Evolutionary conservation across 805 yeast genomes (phyloP), one percentile per base, ranked within the genome.

Genomic region (Lachancea sp.): DNA sequence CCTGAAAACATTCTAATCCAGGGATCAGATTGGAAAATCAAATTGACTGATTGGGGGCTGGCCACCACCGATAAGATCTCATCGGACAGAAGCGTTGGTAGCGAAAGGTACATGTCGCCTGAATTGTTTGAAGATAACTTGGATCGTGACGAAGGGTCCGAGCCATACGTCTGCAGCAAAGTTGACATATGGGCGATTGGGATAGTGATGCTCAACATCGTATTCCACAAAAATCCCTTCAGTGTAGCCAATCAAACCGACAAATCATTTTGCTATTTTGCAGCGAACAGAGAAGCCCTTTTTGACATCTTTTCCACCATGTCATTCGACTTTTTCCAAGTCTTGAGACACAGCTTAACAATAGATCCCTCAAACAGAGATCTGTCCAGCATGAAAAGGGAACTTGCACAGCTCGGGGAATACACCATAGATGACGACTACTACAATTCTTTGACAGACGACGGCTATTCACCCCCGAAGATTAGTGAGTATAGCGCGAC

Each of bases 61-160:
- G 79, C 88, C 8, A 77, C 88, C 0, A 63, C 63, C 6, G 58
- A 62, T 27, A 68, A 69, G 38, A 65, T 68, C 38, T 81, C 86
- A 55, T 66, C 77, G 30, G 89, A 87, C 57, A 85, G 88, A 61
- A 95, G 86, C 49, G 85, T 87, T 47, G 96, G 96, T 19, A 79
- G 87, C 44, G 95, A 87, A 65, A 73, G 95, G 50, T 89, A 89
- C 65, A 89, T 89, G 97, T 95, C 96, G 0, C 97, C 97, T 1
- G 97, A 89, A 60, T 67, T 88, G 46, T 82, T 88, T 59, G 95
- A 88, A 42, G 54, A 59, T 7, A 63, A 65, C 54, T 48, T 62
- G 32, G 68, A 63, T 45, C 42, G 57, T 31, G 62, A 65, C 25
- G 68, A 69, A 38, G 63, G 66, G 36, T 66, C 78, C 40, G 77